Conservation (phyloP, 2,329 filamentous ascomycete genomes). For the Teratosphaeria gauchensis region DNA sequence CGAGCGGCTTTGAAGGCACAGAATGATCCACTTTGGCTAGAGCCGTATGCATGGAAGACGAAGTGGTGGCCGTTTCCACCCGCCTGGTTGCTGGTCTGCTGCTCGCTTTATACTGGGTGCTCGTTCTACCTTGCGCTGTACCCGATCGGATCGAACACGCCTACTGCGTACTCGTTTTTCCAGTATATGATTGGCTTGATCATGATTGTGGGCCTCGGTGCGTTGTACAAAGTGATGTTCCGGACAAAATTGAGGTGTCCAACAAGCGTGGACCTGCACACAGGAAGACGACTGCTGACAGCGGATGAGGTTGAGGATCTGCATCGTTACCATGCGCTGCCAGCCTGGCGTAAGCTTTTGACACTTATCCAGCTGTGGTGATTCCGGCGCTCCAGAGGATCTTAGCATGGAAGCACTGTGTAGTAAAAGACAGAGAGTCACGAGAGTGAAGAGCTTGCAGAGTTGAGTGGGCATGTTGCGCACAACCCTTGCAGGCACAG, state of each 20-base stretch:
- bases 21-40: conserved; percentile 52
- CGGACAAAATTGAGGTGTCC: conserved; percentile 8
- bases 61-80: conserved; percentile 40
- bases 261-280: conserved; percentile 3
- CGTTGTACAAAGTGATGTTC: conserved; percentile 6
- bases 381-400: not conserved
- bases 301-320: conserved; percentile 10
- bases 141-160: conserved; percentile 23
- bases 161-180: conserved; percentile 17
- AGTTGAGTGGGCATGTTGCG: no score
- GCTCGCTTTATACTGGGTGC: conserved; percentile 7
- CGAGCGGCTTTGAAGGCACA: conserved; percentile 60
- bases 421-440: not conserved
- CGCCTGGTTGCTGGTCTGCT: conserved; percentile 8
- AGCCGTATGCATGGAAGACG: conserved; percentile 52
- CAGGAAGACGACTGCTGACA: conserved; percentile 4
- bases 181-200: conserved; percentile 39
- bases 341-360: conserved; percentile 1
- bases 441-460: no score
- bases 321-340: conserved; percentile 5
- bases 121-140: conserved; percentile 8
- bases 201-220: conserved; percentile 33
- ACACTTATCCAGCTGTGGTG: not conserved
- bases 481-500: no score
- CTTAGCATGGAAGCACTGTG: not conserved